A percentile compares a stretch with the other conserved stretches of the same genome.
phyloP scores from a whole-genome alignment of 306 rosid genomes.

The Lathyrus oleraceus region DNA sequence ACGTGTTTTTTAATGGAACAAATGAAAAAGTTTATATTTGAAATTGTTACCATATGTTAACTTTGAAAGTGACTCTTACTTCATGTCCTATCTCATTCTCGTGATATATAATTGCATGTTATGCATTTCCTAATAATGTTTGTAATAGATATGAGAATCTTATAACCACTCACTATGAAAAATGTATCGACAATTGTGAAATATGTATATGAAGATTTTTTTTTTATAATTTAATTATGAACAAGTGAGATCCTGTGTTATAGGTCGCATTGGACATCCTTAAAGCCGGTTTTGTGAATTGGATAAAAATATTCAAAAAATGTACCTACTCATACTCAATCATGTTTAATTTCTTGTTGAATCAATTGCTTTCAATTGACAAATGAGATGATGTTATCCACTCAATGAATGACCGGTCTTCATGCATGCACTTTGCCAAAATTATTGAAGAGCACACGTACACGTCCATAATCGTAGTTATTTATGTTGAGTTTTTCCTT shows the following conservation, averaged over 20 bases:
- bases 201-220: too few species aligned
- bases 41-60: neutral
- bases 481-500: too few species aligned
- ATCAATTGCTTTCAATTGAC: slow-evolving; percentile 29
- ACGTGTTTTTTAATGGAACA: neutral
- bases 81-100: neutral
- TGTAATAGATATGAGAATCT: slow-evolving; percentile 15
- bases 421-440: slow-evolving; percentile 39
- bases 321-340: slow-evolving; percentile 25
- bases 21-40: neutral
- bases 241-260: too few species aligned
- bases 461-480: neutral
- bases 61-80: neutral
- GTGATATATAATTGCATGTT: neutral
- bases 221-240: too few species aligned
- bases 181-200: too few species aligned
- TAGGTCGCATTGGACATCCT: too few species aligned
- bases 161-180: slow-evolving; percentile 1
- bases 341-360: slow-evolving; percentile 20
- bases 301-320: slow-evolving; percentile 30
- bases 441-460: slow-evolving; percentile 23
- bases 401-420: slow-evolving; percentile 26
- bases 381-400: neutral
- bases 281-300: too few species aligned
- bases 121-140: slow-evolving; percentile 31